phyloP scores from a whole-genome alignment of 169 alveolate genomes.

The Cryptosporidium bovis region DNA sequence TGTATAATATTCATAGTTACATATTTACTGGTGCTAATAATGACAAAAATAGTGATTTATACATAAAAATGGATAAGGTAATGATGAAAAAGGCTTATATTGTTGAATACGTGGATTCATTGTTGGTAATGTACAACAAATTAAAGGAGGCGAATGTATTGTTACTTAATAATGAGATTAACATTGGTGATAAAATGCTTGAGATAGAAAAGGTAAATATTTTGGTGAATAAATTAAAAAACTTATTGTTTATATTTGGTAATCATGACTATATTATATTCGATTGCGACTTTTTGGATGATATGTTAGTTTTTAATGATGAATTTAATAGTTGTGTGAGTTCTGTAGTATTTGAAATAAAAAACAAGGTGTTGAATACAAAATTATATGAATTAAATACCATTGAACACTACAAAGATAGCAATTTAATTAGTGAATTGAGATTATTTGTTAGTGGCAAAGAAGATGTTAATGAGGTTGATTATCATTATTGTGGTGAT shows the following conservation, averaged over 20 bases:
- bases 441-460: too few species aligned
- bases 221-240: neutral
- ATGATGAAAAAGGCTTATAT: too few species aligned
- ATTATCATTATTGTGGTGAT: too few species aligned
- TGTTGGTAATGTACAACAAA: too few species aligned
- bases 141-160: too few species aligned
- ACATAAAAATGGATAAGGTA: neutral
- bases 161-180: neutral
- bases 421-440: too few species aligned
- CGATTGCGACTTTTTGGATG: too few species aligned
- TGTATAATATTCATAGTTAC: neutral
- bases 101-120: too few species aligned
- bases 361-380: neutral
- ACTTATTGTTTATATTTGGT: too few species aligned
- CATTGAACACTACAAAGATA: neutral
- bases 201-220: neutral
- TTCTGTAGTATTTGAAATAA: neutral
- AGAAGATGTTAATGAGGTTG: too few species aligned
- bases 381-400: slow-evolving; percentile 5
- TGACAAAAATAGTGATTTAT: neutral
- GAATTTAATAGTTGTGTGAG: neutral
- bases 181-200: neutral
- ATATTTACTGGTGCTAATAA: neutral
- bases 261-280: too few species aligned
- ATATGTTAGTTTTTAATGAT: too few species aligned